phyloP scores from a whole-genome alignment of 441 rosid genomes.

The Pelargonium myrrhifolium region DNA sequence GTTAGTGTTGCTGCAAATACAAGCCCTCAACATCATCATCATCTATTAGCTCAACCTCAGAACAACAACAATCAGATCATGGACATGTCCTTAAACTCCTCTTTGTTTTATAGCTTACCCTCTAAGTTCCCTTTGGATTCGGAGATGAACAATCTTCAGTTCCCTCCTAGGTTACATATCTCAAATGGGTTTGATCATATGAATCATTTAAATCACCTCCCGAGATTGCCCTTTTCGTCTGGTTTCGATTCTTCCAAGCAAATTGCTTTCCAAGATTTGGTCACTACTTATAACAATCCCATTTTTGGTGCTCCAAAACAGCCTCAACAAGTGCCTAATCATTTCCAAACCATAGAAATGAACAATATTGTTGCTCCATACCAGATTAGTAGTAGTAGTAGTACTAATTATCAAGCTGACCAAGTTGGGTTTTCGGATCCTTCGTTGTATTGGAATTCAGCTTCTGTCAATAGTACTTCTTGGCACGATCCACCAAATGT shows the following conservation, averaged over 20 bases:
- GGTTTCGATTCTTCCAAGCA: slow-evolving; percentile 1
- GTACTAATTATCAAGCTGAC: no score
- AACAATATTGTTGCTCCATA: no score
- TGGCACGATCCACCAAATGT: not conserved
- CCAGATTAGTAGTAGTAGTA: no score
- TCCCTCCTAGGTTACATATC: no score
- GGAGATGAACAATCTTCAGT: no score
- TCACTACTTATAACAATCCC: not conserved
- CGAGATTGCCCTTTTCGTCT: not conserved
- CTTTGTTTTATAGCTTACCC: not conserved
- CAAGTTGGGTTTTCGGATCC: slow-evolving; percentile 2
- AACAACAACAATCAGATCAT: not conserved
- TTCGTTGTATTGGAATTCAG: not conserved
- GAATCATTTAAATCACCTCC: not conserved
- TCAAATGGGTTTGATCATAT: not conserved
- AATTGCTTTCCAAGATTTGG: not conserved
- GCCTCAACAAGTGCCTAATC: not conserved
- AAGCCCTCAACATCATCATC: not conserved
- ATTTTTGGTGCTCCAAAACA: not conserved
- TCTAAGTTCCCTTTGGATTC: not conserved
- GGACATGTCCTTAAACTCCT: not conserved
- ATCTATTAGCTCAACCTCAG: not conserved
- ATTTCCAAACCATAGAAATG: not conserved
- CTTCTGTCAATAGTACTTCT: not conserved
- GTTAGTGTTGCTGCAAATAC: not conserved